A percentile compares a stretch with the other conserved stretches of the same genome.
These are phyloP conservation scores for Ascosphaera apis DNA, from an alignment of 2,329 filamentous ascomycete species.

Conservation along the genomic window DNA sequence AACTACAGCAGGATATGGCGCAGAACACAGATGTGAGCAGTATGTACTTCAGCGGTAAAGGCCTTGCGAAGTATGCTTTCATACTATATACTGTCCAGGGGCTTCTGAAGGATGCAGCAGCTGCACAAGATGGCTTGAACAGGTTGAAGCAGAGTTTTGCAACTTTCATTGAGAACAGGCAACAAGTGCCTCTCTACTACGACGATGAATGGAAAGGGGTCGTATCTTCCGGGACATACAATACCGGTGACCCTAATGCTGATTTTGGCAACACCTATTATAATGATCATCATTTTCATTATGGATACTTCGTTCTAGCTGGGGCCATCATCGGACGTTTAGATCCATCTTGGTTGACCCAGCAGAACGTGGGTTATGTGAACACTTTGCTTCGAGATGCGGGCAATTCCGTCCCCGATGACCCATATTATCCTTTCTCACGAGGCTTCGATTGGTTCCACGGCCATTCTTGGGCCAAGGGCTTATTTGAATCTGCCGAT, in stretches of 20 bases:
- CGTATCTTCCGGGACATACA: slow-evolving; percentile 53
- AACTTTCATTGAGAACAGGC: slow-evolving; percentile 42
- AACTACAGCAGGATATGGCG: slow-evolving; percentile 56
- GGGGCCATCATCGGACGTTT: slow-evolving; percentile 64
- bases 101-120: slow-evolving; percentile 32
- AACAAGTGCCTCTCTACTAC: slow-evolving; percentile 36
- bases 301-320: slow-evolving; percentile 70
- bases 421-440: slow-evolving; percentile 58
- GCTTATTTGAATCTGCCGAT: slow-evolving; percentile 28
- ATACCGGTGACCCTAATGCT: slow-evolving; percentile 39
- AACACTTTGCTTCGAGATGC: slow-evolving; percentile 65
- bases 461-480: slow-evolving; percentile 77
- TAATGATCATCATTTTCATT: slow-evolving; percentile 40
- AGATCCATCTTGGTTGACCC: slow-evolving; percentile 46
- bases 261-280: slow-evolving; percentile 85
- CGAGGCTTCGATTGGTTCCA: slow-evolving; percentile 85
- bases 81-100: slow-evolving; percentile 43
- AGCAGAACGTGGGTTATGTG: slow-evolving; percentile 52
- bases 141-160: slow-evolving; percentile 44
- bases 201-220: slow-evolving; percentile 51
- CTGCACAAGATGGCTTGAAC: slow-evolving; percentile 34
- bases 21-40: slow-evolving; percentile 53
- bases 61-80: slow-evolving; percentile 51
- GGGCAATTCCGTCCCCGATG: slow-evolving; percentile 49
- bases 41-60: slow-evolving; percentile 87